Percentiles rank a stretch among this genome's conserved stretches.
Evolutionary conservation across 2,329 filamentous ascomycete genomes (phyloP).

Genomic region (Beauveria rudraprayagi): DNA sequence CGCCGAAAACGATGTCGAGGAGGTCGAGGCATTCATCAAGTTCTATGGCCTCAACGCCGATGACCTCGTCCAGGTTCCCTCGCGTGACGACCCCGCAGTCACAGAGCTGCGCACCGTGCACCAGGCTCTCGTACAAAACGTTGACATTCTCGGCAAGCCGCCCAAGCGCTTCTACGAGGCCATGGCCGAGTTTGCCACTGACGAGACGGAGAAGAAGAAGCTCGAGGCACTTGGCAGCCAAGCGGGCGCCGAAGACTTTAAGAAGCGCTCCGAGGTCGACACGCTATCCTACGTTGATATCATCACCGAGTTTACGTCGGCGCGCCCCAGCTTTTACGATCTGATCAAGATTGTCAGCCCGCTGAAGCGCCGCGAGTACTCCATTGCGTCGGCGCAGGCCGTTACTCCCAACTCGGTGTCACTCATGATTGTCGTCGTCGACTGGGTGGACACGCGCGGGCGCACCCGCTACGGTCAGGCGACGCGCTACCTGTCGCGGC

Average conservation of each 20-base stretch:
- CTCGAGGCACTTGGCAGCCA: slow-evolving; percentile 68
- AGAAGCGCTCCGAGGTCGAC: slow-evolving; percentile 83
- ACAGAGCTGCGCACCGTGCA: slow-evolving; percentile 87
- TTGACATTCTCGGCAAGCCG: slow-evolving; percentile 94
- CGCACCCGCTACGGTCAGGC: slow-evolving; percentile 89
- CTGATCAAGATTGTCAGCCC: slow-evolving; percentile 80
- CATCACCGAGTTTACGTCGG: slow-evolving; percentile 80
- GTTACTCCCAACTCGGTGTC: slow-evolving; percentile 85
- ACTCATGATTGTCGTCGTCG: slow-evolving; percentile 93
- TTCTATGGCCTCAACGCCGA: slow-evolving; percentile 79
- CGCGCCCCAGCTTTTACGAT: slow-evolving; percentile 80
- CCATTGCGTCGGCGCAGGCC: slow-evolving; percentile 95
- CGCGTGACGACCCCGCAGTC: slow-evolving; percentile 65
- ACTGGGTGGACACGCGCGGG: slow-evolving; percentile 84
- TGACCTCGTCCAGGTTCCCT: slow-evolving; percentile 84
- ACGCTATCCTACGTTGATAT: slow-evolving; percentile 87
- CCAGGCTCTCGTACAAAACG: slow-evolving; percentile 83
- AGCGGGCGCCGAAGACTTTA: slow-evolving; percentile 83
- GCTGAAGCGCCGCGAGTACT: slow-evolving; percentile 96
- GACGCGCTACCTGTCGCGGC: slow-evolving; percentile 75
- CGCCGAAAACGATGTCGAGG: slow-evolving; percentile 76
- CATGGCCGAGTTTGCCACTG: slow-evolving; percentile 75
- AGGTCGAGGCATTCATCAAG: slow-evolving; percentile 79
- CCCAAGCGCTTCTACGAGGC: slow-evolving; percentile 97
- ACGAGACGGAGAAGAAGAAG: slow-evolving; percentile 74